Evolutionary conservation across 2,329 filamentous ascomycete species (phyloP), one percentile per base, ranked within the genome.

Genomic region (Paraphoma chrysanthemicola): DNA sequence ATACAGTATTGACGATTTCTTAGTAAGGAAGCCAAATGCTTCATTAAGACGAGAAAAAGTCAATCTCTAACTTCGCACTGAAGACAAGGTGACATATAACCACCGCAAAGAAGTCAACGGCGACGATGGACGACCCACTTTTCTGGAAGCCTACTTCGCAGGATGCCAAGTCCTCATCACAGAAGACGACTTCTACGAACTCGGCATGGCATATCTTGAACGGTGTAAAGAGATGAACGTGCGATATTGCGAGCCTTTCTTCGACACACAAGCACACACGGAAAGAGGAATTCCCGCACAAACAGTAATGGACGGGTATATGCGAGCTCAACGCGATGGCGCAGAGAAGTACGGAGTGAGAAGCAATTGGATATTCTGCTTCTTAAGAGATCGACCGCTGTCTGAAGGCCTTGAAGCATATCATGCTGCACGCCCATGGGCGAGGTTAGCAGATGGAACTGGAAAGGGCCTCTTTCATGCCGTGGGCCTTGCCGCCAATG

Each of bases 261-360:
- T 92, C 78, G 90, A 92, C 71, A 90, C 90, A 1, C 90, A 92
- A 75, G 88, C 88, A 1, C 90, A 92, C 73, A 82, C 85, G 8
- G 77, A 76, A 14, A 83, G 89, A 17, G 87, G 88, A 8, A 78
- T 92, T 7, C 62, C 81, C n/a, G 88, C 90, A 70, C 77, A 81
- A 16, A 88, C 84, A 3, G 82, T 92, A 36, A 80, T 91, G 58
- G 59, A 71, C 33, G 78, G 78, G 0, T 76, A 80, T 43, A 51
- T 74, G 3, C 60, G 55, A 10, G 60, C 60, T 38, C 51, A 54
- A 39, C 36, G 17, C 31, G 51, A 54, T 45, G 49, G 17, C 48
- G n/a, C 16, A 36, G n/a, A 31, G 29, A 48, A 33, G n/a, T 51
- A 53, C 9, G 54, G 45, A 11, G 52, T 63, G 12, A 43, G 47